Evolutionary conservation across 208 protist genomes (phyloP).

Genomic region (Trypanosoma vivax): DNA sequence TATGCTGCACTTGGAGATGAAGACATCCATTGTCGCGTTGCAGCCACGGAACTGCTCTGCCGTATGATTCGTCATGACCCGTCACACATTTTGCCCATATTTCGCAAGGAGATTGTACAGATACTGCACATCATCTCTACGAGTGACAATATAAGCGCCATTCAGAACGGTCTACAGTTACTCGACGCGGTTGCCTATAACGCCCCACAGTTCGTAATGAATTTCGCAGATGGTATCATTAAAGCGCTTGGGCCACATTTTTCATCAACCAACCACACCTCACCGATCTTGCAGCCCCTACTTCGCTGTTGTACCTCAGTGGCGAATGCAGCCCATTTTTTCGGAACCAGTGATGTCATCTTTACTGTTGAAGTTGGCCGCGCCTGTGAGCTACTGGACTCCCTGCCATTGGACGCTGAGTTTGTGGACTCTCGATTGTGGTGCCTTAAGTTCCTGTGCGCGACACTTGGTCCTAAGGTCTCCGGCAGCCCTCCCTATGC

Average conservation of each 20-base stretch:
- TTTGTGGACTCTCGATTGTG: slow-evolving; percentile 50
- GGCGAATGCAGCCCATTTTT: slow-evolving; percentile 49
- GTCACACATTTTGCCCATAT: slow-evolving; percentile 73
- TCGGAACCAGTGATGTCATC: slow-evolving; percentile 30
- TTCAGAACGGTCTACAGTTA: slow-evolving; percentile 59
- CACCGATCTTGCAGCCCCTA: slow-evolving; percentile 52
- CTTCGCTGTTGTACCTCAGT: slow-evolving; percentile 70
- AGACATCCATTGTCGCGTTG: slow-evolving; percentile 67
- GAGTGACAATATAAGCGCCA: slow-evolving; percentile 40
- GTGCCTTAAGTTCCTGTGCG: slow-evolving; percentile 69
- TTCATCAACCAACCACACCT: slow-evolving; percentile 26
- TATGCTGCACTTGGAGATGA: slow-evolving; percentile 81
- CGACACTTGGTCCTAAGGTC: slow-evolving; percentile 54
- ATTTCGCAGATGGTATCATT: slow-evolving; percentile 62
- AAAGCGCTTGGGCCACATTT: slow-evolving; percentile 56
- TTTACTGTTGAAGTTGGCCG: slow-evolving; percentile 51
- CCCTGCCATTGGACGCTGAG: slow-evolving; percentile 39
- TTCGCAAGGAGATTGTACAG: slow-evolving; percentile 67
- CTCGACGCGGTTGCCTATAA: slow-evolving; percentile 57
- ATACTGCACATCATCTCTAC: slow-evolving; percentile 54
- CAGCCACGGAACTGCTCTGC: slow-evolving; percentile 69
- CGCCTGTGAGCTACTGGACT: slow-evolving; percentile 61
- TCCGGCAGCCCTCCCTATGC: slow-evolving; percentile 60
- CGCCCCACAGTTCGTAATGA: slow-evolving; percentile 77
- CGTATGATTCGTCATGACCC: slow-evolving; percentile 77